phyloP scores from a whole-genome alignment of 352 stramenopile species.

The Phytopythium cucurbitacearum region DNA sequence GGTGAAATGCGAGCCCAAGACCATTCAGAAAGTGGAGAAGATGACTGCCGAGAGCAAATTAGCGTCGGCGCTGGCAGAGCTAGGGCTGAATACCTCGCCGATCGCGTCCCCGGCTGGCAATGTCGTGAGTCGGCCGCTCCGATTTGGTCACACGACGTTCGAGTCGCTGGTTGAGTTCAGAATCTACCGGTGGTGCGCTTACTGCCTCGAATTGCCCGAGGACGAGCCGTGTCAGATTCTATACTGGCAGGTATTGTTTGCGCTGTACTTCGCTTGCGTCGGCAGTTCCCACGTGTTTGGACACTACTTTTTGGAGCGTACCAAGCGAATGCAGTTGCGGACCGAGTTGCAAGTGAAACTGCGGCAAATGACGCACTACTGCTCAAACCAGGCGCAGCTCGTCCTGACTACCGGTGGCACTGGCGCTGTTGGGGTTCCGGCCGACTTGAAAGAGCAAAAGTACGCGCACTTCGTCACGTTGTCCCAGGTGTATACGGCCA shows the following conservation, averaged over 20 bases:
- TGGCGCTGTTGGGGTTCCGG: neutral
- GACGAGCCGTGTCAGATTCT: constrained; percentile 45
- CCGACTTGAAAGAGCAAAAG: constrained; percentile 39
- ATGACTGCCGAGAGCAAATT: constrained; percentile 63
- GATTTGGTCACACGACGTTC: constrained; percentile 47
- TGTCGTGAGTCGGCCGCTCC: constrained; percentile 8
- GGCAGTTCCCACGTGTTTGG: constrained; percentile 50
- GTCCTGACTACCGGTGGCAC: constrained; percentile 30
- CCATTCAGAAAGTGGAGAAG: constrained; percentile 79
- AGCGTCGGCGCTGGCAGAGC: constrained; percentile 28
- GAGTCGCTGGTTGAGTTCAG: constrained; percentile 62
- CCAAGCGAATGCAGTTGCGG: constrained; percentile 40
- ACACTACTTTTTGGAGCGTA: constrained; percentile 56
- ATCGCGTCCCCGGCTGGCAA: constrained; percentile 5
- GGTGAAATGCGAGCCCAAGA: constrained; percentile 71
- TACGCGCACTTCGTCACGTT: constrained; percentile 53
- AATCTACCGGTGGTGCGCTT: constrained; percentile 66
- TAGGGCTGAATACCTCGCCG: constrained; percentile 22
- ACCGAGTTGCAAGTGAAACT: constrained; percentile 55
- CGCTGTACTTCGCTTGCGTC: constrained; percentile 59
- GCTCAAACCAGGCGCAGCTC: constrained; percentile 60
- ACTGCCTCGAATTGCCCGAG: constrained; percentile 54
- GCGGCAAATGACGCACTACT: constrained; percentile 48
- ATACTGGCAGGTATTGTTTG: constrained; percentile 73
- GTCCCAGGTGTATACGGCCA: constrained; percentile 71